Evolutionary conservation across 2,329 filamentous ascomycete genomes (phyloP), one percentile per base, ranked within the genome.

Genomic region (Berkeleyomyces rouxiae): DNA sequence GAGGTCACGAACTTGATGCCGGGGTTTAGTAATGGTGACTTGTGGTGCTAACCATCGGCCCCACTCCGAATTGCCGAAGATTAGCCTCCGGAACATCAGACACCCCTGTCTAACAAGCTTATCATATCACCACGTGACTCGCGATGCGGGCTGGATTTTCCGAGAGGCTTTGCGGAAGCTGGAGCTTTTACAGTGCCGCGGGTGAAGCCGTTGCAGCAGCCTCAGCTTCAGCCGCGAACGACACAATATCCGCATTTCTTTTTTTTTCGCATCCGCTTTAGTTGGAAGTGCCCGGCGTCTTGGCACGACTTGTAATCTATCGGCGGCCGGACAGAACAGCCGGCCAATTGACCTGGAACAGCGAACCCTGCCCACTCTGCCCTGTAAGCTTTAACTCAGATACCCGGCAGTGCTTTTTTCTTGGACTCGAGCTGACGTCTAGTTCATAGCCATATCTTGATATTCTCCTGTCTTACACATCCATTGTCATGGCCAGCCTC

Each of bases 21-120:
- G 23, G 23, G 23, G 23, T 23, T 23, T 23, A 23, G 23, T 23
- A 2, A 23, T 23, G 23, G 23, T 23, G 23, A 23, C 23, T 23
- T 23, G 23, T 23, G 23, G 23, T 23, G 23, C 23, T 23, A 23
- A 2, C n/a, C 16, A 49, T n/a, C 46, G 16, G 47, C 47, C 33
- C 31, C 31, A 53, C 11, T n/a, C 31, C 2, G 11, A 11, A 3
- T 7, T 9, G 33, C 51, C 51, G 51, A 16, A 3, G 7, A n/a
- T 39, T 31, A 55, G 5, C 51, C 49, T 0, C 1, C 1, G 3
- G 4, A 31, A 23, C 23, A 23, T 23, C n/a, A 39, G 36, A 39
- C n/a, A 4, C 6, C n/a, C 10, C 33, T 3, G 23, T 23, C 63
- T 66, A 2, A 72, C n/a, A 36, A 2, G 39, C 40, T n/a, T 37